These are phyloP conservation scores for Alliaria petiolata DNA, from an alignment of 345 rosid species.

Conservation along the genomic window DNA sequence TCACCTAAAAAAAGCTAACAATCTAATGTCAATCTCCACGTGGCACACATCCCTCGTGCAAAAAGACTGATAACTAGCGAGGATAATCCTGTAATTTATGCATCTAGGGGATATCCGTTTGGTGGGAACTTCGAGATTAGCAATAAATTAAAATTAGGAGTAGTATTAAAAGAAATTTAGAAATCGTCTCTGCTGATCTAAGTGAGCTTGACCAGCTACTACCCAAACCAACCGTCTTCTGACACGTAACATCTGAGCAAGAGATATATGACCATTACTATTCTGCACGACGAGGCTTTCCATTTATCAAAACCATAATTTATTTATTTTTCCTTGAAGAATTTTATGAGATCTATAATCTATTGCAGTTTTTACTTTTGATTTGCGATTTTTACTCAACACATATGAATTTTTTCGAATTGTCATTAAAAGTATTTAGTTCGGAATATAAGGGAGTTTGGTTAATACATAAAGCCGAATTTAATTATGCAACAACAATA, in stretches of 20 bases:
- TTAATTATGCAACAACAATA: not conserved
- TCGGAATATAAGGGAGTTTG: not conserved
- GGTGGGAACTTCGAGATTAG: conserved; percentile 20
- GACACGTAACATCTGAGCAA: conserved; percentile 11
- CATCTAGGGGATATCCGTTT: conserved; percentile 16
- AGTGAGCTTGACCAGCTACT: conserved; percentile 23
- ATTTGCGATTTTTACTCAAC: not conserved
- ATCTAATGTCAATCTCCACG: not conserved
- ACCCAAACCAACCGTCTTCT: not conserved
- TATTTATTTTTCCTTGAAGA: not conserved
- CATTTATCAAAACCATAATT: not conserved
- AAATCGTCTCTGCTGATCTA: conserved; percentile 26
- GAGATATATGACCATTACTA: conserved; percentile 12
- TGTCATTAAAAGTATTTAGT: not conserved
- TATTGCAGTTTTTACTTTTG: too few relatives aligned
- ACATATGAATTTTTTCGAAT: not conserved
- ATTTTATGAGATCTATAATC: not conserved
- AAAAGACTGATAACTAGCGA: not conserved
- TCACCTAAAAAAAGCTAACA: too few relatives aligned
- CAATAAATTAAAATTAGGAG: not conserved
- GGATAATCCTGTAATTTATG: conserved; percentile 7
- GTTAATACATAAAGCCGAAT: not conserved
- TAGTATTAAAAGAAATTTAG: conserved; percentile 1
- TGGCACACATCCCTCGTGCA: not conserved
- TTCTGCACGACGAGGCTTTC: conserved; percentile 33